Base-by-base conservation (phyloP, 2,329 filamentous ascomycete genomes). In the Hymenotorrendiella dingleyae region DNA sequence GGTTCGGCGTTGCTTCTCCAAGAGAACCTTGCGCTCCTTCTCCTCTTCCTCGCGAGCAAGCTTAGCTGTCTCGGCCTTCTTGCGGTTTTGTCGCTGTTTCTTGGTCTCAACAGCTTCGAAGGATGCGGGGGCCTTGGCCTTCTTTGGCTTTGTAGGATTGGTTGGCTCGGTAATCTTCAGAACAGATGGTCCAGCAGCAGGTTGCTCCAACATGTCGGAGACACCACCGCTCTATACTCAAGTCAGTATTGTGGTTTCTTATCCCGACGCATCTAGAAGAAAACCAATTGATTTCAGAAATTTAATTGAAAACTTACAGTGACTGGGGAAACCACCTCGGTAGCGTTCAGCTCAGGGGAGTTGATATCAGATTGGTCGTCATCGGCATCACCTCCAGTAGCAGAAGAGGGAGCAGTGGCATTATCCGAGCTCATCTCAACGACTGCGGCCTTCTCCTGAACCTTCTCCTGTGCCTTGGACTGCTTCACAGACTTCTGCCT, bases 41-140 rank as follows among this genome's bases (percentile, higher is more conserved):
- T 96, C 90, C 1, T 84, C 79, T 55, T 86, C 84, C 60, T 90
- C 83, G 22, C 85, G 80, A 44, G 78, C 73, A 22, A 73, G 71
- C 72, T 87, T 93, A 58, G 81, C 80, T 45, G 80, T 83, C 67
- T 95, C 89, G 27, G 78, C 81, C 79, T 95, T 96, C 70, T 84
- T 80, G 54, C 83, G 79, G 69, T 95, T 93, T 71, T 96, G 90
- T 47, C 89, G 82, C 70, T 94, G 87, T 73, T 96, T 96, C 83
- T 96, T 96, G 16, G 84, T 85, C 72, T 95, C 86, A 14, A 75
- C 76, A 36, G 76, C 74, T 63, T 86, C 80, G 51, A 77, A 72
- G 29, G 73, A 69, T 40, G 60, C 47, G 53, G 72, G 67, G 56
- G 76, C 71, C 67, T 80, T 80, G 50, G 73, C 68, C 65, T 82